Conservation (phyloP, 1,284 basidiomycete genomes). For the Phellinidium pouzarii region DNA sequence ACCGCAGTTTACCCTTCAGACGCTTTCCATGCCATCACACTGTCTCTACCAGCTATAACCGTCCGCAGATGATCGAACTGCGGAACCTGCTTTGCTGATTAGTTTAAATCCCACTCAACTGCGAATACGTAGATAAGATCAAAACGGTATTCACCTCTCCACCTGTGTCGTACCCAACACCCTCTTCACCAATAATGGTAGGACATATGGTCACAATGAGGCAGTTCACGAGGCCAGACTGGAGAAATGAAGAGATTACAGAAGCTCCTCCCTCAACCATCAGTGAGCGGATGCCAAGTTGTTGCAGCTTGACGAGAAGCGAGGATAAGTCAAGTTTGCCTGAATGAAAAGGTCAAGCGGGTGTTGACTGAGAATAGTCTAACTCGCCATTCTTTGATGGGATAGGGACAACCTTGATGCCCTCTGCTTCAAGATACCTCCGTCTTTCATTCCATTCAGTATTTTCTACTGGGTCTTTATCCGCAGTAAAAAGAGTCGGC, state of each 20-base stretch:
- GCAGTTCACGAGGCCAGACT: conserved; percentile 50
- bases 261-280: conserved; percentile 96
- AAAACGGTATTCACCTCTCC: conserved; percentile 12
- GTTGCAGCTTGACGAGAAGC: conserved; percentile 3
- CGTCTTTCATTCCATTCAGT: conserved; percentile 33
- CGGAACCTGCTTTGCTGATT: conserved; percentile 23
- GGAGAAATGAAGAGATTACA: conserved; percentile 76
- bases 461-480: conserved; percentile 26
- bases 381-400: conserved; percentile 27
- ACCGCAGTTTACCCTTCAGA: neutral
- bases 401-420: conserved; percentile 47
- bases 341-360: conserved; percentile 24
- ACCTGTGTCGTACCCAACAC: conserved; percentile 48
- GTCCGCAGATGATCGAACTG: conserved; percentile 31
- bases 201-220: conserved; percentile 84
- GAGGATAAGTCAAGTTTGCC: conserved; percentile 13
- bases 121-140: conserved; percentile 12
- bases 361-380: conserved; percentile 15
- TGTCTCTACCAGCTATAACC: conserved; percentile 36
- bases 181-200: conserved; percentile 65
- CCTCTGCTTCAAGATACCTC: conserved; percentile 42
- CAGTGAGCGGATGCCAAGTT: conserved; percentile 56
- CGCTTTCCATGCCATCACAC: conserved; percentile 28
- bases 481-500: conserved; percentile 62
- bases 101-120: conserved; percentile 16